phyloP scores from a whole-genome alignment of 257 asterid species.

The Lycium ferocissimum region DNA sequence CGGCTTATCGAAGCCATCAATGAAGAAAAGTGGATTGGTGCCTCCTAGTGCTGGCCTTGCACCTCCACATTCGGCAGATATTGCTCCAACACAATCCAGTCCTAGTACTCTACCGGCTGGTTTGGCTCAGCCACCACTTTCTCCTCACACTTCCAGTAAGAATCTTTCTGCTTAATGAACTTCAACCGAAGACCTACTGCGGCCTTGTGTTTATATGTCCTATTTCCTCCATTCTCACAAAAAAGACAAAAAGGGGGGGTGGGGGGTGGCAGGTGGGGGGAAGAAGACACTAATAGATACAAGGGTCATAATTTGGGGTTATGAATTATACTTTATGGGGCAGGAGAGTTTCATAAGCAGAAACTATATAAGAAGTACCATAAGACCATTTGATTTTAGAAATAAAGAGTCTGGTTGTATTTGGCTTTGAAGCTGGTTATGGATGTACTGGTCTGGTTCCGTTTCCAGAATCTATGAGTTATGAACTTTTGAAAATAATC shows the following conservation, averaged over 20 bases:
- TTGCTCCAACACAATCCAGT: conserved; percentile 66
- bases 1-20: conserved; percentile 53
- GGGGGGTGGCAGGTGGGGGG: not conserved
- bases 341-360: not conserved
- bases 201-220: not conserved
- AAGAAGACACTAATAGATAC: not conserved
- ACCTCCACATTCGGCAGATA: conserved; percentile 50
- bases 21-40: conserved; percentile 56
- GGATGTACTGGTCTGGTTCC: not conserved
- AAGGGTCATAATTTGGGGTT: not conserved
- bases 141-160: conserved; percentile 82
- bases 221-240: conserved; percentile 11
- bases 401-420: not conserved
- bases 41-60: conserved; percentile 53
- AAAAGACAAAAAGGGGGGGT: not conserved
- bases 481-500: conserved; percentile 4
- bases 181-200: not conserved
- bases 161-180: conserved; percentile 11
- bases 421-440: not conserved
- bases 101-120: conserved; percentile 68
- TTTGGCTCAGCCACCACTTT: conserved; percentile 86
- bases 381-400: conserved; percentile 9
- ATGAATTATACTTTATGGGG: not conserved
- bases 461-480: not conserved
- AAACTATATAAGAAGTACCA: conserved; percentile 13